These are phyloP conservation scores for Ustulina deusta DNA, from an alignment of 2,329 filamentous ascomycete genomes.

Conservation along the genomic window DNA sequence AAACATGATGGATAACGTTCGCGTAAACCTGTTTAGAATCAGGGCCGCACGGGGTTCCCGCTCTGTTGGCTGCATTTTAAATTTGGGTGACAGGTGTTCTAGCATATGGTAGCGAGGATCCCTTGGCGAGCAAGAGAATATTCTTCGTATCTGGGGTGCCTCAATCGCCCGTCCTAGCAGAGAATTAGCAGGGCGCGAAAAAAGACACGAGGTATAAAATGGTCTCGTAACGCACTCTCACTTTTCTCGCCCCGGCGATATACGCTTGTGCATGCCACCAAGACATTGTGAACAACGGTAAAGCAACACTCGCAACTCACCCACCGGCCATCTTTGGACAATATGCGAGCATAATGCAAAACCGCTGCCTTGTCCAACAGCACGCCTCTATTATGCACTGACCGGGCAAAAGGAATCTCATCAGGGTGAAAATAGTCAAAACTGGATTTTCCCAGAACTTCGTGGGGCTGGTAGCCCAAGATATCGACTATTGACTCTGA, in stretches of 20 bases:
- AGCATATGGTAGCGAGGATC: constrained; percentile 93
- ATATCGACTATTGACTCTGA: constrained; percentile 85
- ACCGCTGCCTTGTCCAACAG: constrained; percentile 86
- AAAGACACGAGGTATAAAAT: constrained; percentile 20
- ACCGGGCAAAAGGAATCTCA: constrained; percentile 79
- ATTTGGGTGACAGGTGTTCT: constrained; percentile 85
- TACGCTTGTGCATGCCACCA: constrained; percentile 86
- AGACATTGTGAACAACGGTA: constrained; percentile 86
- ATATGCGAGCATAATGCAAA: constrained; percentile 81
- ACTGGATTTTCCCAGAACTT: constrained; percentile 79
- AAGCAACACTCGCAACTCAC: constrained; percentile 89
- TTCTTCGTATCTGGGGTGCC: constrained; percentile 80
- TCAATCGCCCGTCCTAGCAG: constrained; percentile 77
- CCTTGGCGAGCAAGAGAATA: constrained; percentile 83
- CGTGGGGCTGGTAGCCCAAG: constrained; percentile 76
- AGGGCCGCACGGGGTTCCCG: constrained; percentile 86
- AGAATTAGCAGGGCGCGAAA: constrained; percentile 19
- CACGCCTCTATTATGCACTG: constrained; percentile 78
- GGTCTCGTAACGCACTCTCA: constrained; percentile 70
- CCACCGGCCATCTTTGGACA: constrained; percentile 76
- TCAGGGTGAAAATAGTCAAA: constrained; percentile 91
- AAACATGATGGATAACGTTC: constrained; percentile 87
- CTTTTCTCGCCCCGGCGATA: constrained; percentile 77
- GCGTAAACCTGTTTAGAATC: constrained; percentile 87
- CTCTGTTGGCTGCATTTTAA: constrained; percentile 70